phyloP scores from a whole-genome alignment of 345 rosid species.

The Citrus reticulata region DNA sequence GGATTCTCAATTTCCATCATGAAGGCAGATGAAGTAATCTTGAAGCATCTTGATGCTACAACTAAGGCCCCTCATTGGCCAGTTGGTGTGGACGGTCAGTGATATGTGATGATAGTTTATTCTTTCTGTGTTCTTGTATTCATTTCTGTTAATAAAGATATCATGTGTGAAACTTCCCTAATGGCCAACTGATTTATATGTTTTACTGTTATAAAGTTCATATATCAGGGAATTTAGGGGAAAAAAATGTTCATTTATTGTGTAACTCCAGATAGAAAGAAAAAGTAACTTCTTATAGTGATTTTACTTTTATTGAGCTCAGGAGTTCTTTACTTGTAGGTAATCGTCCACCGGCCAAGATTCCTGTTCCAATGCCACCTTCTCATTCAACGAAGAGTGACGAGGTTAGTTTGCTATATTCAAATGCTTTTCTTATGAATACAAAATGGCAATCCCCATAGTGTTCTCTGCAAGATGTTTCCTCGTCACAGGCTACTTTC shows the following conservation, averaged over 20 bases:
- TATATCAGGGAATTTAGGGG: too few relatives aligned
- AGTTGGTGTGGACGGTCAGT: constrained; percentile 79
- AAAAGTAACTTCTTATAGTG: not conserved
- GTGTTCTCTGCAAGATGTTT: not conserved
- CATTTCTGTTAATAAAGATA: not conserved
- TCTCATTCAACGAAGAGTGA: constrained; percentile 53
- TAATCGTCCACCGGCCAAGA: constrained; percentile 82
- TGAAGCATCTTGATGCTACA: constrained; percentile 78
- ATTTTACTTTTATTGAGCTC: constrained; percentile 6
- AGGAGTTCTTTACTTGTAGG: constrained; percentile 42
- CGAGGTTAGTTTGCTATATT: constrained; percentile 44
- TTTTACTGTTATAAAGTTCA: not conserved
- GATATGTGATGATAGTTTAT: constrained; percentile 3
- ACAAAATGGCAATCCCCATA: not conserved
- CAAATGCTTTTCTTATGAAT: not conserved
- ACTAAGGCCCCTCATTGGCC: constrained; percentile 99
- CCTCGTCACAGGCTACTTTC: not conserved
- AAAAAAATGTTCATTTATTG: not conserved
- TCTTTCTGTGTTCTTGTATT: not conserved
- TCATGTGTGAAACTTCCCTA: not conserved
- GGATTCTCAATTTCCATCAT: constrained; percentile 94
- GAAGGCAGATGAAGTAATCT: constrained; percentile 70
- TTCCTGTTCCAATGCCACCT: constrained; percentile 76
- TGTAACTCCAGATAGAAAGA: not conserved
- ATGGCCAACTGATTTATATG: not conserved